Conservation (phyloP, 139 green algal genomes). For the Closterium sp. region DNA sequence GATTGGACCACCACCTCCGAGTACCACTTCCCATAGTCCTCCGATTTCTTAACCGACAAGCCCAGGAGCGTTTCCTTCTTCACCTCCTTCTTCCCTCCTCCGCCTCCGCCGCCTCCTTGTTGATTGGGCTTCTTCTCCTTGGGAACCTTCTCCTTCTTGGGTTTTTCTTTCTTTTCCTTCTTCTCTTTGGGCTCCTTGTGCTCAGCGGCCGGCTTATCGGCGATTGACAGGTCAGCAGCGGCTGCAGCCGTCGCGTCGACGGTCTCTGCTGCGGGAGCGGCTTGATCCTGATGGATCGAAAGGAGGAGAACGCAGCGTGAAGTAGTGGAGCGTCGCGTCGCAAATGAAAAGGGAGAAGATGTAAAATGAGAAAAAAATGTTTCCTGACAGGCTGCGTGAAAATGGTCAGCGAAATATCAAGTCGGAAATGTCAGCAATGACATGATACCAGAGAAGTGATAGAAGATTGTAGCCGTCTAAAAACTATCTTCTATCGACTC, state of each 20-base stretch:
- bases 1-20: slow-evolving; percentile 56
- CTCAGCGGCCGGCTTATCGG: neutral
- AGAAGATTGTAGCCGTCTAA: too few relatives aligned
- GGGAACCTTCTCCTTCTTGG: neutral
- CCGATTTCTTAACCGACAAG: slow-evolving; percentile 73
- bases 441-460: too few relatives aligned
- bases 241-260: neutral
- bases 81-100: slow-evolving; percentile 52
- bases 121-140: neutral
- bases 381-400: too few relatives aligned
- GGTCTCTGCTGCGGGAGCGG: neutral
- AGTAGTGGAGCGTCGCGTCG: too few relatives aligned
- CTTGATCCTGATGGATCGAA: neutral
- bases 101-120: neutral
- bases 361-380: too few relatives aligned
- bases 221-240: neutral
- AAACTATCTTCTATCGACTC: too few relatives aligned
- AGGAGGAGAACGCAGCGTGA: neutral
- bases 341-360: too few relatives aligned
- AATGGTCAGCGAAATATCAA: too few relatives aligned
- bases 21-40: slow-evolving; percentile 92
- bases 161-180: slow-evolving; percentile 13
- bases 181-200: neutral
- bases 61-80: slow-evolving; percentile 92
- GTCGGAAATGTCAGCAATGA: too few relatives aligned